Evolutionary conservation across 2,329 filamentous ascomycete species (phyloP).

Genomic region (Ophiostoma piceae): DNA sequence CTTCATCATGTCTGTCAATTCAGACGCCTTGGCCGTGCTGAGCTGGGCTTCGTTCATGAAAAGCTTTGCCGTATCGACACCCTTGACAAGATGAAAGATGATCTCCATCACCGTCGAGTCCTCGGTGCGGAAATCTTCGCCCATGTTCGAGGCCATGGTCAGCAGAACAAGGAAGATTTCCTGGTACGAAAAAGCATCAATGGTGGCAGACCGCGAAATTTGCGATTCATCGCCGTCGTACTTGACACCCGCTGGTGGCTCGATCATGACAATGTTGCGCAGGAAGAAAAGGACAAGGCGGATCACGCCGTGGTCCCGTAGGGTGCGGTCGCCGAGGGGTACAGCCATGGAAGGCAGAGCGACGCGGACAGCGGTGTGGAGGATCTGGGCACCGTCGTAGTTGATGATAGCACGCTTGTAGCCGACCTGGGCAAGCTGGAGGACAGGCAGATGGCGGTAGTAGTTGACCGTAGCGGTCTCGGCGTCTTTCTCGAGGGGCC

Average conservation of each 20-base stretch:
- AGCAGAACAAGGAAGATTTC: slow-evolving; percentile 82
- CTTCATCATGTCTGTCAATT: slow-evolving; percentile 67
- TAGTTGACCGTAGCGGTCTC: slow-evolving; percentile 87
- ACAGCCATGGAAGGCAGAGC: slow-evolving; percentile 82
- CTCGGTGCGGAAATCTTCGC: slow-evolving; percentile 84
- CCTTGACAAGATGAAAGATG: slow-evolving; percentile 87
- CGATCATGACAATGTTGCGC: slow-evolving; percentile 81
- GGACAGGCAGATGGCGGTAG: slow-evolving; percentile 81
- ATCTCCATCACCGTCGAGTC: slow-evolving; percentile 88
- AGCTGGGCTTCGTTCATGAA: slow-evolving; percentile 77
- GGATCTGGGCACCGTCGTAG: slow-evolving; percentile 68
- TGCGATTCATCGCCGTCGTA: slow-evolving; percentile 86
- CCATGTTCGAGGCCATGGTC: slow-evolving; percentile 85
- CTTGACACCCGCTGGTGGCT: slow-evolving; percentile 64
- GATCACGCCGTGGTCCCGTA: slow-evolving; percentile 85
- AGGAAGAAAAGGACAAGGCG: slow-evolving; percentile 85
- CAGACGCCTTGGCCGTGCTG: slow-evolving; percentile 61
- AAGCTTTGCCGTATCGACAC: slow-evolving; percentile 74
- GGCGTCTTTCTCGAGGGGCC: slow-evolving; percentile 77
- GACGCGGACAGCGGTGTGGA: slow-evolving; percentile 74
- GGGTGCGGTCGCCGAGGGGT: slow-evolving; percentile 66
- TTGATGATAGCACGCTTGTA: slow-evolving; percentile 90
- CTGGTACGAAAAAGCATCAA: slow-evolving; percentile 84
- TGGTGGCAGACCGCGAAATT: slow-evolving; percentile 78
- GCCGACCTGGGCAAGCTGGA: slow-evolving; percentile 78